Evolutionary conservation across 495 filamentous ascomycete genomes (phyloP).

Genomic region (Podospora tetraspora): DNA sequence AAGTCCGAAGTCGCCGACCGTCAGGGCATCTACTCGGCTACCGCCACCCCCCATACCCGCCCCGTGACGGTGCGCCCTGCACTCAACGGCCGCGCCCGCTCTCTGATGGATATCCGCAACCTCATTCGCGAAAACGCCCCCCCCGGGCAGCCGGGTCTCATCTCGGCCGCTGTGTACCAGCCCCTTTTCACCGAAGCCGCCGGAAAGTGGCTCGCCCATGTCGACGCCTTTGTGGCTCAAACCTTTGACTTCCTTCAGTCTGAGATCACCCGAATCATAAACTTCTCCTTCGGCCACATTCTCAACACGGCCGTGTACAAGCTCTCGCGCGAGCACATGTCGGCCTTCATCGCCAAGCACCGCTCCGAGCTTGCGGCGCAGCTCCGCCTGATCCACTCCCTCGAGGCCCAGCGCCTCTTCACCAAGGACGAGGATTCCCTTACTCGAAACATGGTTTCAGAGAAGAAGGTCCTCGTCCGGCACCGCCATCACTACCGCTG

Average conservation of each 20-base stretch:
- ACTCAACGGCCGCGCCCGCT: slow-evolving; percentile 9
- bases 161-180: slow-evolving; percentile 38
- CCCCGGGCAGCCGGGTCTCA: slow-evolving; percentile 42
- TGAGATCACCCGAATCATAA: slow-evolving; percentile 29
- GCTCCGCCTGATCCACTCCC: slow-evolving; percentile 31
- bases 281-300: slow-evolving; percentile 32
- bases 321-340: slow-evolving; percentile 30
- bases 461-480: slow-evolving; percentile 32
- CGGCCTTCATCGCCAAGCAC: slow-evolving; percentile 29
- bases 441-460: slow-evolving; percentile 31
- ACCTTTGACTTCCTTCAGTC: slow-evolving; percentile 32
- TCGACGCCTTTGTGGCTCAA: slow-evolving; percentile 31
- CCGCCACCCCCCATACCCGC: neutral
- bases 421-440: slow-evolving; percentile 40
- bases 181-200: slow-evolving; percentile 35
- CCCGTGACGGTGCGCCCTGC: neutral
- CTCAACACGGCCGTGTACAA: slow-evolving; percentile 39
- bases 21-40: neutral
- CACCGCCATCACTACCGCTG: slow-evolving; percentile 35
- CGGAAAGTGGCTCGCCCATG: slow-evolving; percentile 30
- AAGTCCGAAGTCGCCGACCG: slow-evolving; percentile 19
- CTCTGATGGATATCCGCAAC: slow-evolving; percentile 30
- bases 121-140: slow-evolving; percentile 35
- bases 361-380: slow-evolving; percentile 23
- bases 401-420: slow-evolving; percentile 38